A percentile compares a stretch with the other conserved stretches of the same genome.
These are phyloP conservation scores for Tetracladium marchalianum DNA, from an alignment of 495 filamentous ascomycete species.

Conservation along the genomic window DNA sequence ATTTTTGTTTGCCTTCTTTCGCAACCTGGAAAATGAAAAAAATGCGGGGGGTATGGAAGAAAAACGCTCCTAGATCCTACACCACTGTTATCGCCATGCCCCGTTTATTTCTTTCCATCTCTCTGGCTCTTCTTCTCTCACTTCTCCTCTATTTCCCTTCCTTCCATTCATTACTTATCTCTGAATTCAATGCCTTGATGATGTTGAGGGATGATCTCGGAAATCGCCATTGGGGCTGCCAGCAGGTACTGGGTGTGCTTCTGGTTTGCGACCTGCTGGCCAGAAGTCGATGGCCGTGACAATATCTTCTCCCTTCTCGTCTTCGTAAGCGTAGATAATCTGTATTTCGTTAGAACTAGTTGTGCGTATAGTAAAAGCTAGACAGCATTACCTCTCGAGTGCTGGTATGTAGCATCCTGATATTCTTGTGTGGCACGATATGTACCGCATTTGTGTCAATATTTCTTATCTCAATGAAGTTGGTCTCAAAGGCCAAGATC, in stretches of 20 bases:
- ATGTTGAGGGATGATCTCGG: slow-evolving; percentile 8
- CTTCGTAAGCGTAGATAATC: slow-evolving; percentile 96
- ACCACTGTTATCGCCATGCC: no score
- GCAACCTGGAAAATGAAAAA: no score
- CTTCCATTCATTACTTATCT: no score
- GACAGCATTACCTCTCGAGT: slow-evolving; percentile 74
- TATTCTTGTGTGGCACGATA: slow-evolving; percentile 91
- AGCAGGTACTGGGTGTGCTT: slow-evolving; percentile 7
- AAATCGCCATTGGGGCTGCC: background rate
- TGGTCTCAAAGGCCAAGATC: slow-evolving; percentile 97
- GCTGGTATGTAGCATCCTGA: slow-evolving; percentile 92
- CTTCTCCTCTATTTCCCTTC: no score
- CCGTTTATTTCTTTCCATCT: no score
- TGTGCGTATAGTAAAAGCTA: background rate
- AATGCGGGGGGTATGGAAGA: no score
- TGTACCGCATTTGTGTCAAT: slow-evolving; percentile 89
- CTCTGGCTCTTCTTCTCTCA: no score
- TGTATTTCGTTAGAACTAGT: slow-evolving; percentile 27
- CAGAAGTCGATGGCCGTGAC: slow-evolving; percentile 97
- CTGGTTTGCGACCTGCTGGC: slow-evolving; percentile 28
- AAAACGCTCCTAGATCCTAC: no score
- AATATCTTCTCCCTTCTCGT: slow-evolving; percentile 88
- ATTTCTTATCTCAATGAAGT: slow-evolving; percentile 92
- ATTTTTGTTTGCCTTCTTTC: no score
- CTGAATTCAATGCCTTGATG: slow-evolving; percentile 10